Evolutionary conservation across 768 basidiomycete genomes (phyloP).

Genomic region (Podaxis carcinomalis): DNA sequence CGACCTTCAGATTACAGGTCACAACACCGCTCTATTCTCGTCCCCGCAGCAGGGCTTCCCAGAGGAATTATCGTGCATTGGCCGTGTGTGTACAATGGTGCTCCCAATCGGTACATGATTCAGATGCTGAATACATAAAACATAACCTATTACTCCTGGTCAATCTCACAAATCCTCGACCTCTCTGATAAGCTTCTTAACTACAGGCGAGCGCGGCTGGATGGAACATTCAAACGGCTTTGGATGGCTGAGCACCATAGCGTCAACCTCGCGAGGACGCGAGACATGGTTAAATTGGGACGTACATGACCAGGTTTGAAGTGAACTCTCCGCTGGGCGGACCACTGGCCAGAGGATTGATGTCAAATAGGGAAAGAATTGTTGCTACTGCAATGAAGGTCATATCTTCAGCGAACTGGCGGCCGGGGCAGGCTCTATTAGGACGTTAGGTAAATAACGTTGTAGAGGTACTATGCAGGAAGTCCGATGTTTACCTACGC

Average conservation of each 20-base stretch:
- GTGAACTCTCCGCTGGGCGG: constrained; percentile 4
- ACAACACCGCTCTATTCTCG: no score
- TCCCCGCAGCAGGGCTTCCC: no score
- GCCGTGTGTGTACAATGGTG: background rate
- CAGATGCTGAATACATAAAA: background rate
- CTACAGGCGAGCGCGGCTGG: constrained; percentile 6
- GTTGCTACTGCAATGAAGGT: constrained; percentile 19
- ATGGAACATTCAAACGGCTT: constrained; percentile 14
- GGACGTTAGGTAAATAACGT: background rate
- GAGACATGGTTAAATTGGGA: background rate
- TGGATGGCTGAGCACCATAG: background rate
- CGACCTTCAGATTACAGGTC: background rate
- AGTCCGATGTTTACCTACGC: background rate
- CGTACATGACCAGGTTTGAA: constrained; percentile 4
- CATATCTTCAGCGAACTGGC: constrained; percentile 21
- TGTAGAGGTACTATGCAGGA: background rate
- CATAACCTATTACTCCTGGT: background rate
- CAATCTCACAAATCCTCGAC: background rate
- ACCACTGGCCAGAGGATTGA: constrained; percentile 5
- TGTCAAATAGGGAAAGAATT: constrained; percentile 21
- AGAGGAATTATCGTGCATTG: no score
- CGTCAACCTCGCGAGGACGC: background rate
- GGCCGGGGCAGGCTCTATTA: constrained; percentile 22
- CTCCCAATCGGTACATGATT: background rate
- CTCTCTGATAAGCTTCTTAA: constrained; percentile 6